Evolutionary conservation across 2,329 filamentous ascomycete genomes (phyloP).

Genomic region (Chrysoporthe puriensis): DNA sequence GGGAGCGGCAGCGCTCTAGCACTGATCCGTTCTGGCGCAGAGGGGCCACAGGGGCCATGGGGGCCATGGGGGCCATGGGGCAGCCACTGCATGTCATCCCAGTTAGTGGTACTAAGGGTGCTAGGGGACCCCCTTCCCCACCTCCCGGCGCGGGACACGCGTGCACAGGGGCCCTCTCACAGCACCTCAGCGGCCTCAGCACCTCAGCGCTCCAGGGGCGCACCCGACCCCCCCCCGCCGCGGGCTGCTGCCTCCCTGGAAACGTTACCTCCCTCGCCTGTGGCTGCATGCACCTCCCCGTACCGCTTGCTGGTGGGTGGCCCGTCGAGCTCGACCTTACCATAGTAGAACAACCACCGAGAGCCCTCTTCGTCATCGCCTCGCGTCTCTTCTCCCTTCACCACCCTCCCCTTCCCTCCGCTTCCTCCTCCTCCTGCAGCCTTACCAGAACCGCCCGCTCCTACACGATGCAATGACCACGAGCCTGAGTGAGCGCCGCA

Average conservation of each 20-base stretch:
- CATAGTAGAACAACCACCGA: too few relatives aligned
- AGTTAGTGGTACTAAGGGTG: not conserved
- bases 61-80: not conserved
- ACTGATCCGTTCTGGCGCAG: too few relatives aligned
- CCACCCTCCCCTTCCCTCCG: not conserved
- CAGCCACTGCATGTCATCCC: constrained; percentile 16
- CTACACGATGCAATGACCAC: not conserved
- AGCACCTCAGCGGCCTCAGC: not conserved
- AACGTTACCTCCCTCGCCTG: constrained; percentile 5
- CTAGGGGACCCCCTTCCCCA: not conserved
- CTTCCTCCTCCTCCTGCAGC: not conserved
- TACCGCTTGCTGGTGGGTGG: not conserved
- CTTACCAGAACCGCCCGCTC: not conserved
- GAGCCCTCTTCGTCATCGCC: constrained; percentile 8
- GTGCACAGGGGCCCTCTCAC: not conserved
- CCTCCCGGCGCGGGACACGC: not conserved
- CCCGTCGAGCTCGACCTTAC: not conserved
- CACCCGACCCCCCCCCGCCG: not conserved
- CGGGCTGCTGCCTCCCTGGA: constrained; percentile 7
- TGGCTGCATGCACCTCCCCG: not conserved
- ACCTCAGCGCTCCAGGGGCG: not conserved
- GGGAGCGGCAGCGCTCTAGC: not conserved
- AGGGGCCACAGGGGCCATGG: too few relatives aligned
- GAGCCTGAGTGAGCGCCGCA: not conserved
- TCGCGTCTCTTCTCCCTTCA: not conserved